These are phyloP conservation scores for Endocalyx cinctus DNA, from an alignment of 2,329 filamentous ascomycete genomes.

Conservation along the genomic window DNA sequence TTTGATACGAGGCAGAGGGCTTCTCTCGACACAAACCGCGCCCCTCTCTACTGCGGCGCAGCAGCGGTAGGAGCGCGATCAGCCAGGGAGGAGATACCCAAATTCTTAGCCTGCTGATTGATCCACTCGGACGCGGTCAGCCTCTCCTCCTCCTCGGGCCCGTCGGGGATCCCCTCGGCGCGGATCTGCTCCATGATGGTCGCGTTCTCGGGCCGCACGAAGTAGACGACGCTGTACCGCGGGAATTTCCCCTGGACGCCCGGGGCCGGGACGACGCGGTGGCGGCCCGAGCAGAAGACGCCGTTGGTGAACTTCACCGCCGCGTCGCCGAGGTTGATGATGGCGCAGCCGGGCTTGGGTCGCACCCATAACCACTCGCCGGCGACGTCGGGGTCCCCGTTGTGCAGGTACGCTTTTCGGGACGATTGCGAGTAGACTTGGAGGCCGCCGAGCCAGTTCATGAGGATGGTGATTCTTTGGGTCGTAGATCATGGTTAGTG, in stretches of 20 bases:
- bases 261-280: slow-evolving; percentile 30
- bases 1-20: too few relatives aligned
- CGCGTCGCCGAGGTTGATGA: slow-evolving; percentile 35
- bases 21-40: too few relatives aligned
- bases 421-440: slow-evolving; percentile 30
- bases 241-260: slow-evolving; percentile 24
- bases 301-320: slow-evolving; percentile 31
- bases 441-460: slow-evolving; percentile 35
- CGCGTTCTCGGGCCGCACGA: slow-evolving; percentile 29
- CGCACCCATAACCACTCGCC: slow-evolving; percentile 32
- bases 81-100: too few relatives aligned
- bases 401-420: slow-evolving; percentile 17
- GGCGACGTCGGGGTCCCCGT: slow-evolving; percentile 21
- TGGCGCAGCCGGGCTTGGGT: slow-evolving; percentile 30
- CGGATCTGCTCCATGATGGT: slow-evolving; percentile 1
- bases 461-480: slow-evolving; percentile 30
- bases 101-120: not conserved
- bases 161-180: not conserved
- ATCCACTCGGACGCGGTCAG: not conserved
- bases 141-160: not conserved
- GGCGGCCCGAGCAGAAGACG: slow-evolving; percentile 28
- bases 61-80: too few relatives aligned
- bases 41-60: too few relatives aligned
- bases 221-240: slow-evolving; percentile 32
- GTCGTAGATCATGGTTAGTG: not conserved